phyloP scores from a whole-genome alignment of 2,329 filamentous ascomycete genomes.

The Fusarium mundagurra region DNA sequence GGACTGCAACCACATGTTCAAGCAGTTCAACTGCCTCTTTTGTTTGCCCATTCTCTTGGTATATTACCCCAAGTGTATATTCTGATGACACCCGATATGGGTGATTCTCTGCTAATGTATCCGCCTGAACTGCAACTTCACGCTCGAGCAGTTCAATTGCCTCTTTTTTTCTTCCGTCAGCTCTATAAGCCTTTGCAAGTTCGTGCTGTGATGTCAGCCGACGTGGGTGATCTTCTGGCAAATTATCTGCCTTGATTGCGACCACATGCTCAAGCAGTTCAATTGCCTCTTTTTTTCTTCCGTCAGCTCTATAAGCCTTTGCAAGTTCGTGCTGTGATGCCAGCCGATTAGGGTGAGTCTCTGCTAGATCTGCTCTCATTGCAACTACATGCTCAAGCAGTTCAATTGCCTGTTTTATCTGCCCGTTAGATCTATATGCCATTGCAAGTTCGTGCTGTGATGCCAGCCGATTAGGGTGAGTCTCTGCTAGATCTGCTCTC shows the following conservation, averaged over 20 bases:
- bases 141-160: background rate
- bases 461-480: background rate
- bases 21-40: background rate
- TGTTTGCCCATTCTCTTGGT: background rate
- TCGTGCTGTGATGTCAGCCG: too few species aligned
- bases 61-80: too few species aligned
- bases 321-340: background rate
- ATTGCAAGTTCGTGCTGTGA: background rate
- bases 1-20: too few species aligned
- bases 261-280: background rate
- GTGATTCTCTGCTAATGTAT: too few species aligned
- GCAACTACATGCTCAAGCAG: background rate
- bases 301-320: fast-evolving
- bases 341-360: background rate
- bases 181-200: too few species aligned
- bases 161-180: too few species aligned
- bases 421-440: background rate
- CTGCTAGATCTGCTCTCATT: background rate
- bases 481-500: fast-evolving
- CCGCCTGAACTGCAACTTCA: too few species aligned
- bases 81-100: too few species aligned
- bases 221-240: too few species aligned
- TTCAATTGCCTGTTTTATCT: background rate
- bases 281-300: background rate
- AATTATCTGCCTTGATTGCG: too few species aligned